Conservation (phyloP, 192 early-diverging fungal species). For the Piromyces sp. region DNA sequence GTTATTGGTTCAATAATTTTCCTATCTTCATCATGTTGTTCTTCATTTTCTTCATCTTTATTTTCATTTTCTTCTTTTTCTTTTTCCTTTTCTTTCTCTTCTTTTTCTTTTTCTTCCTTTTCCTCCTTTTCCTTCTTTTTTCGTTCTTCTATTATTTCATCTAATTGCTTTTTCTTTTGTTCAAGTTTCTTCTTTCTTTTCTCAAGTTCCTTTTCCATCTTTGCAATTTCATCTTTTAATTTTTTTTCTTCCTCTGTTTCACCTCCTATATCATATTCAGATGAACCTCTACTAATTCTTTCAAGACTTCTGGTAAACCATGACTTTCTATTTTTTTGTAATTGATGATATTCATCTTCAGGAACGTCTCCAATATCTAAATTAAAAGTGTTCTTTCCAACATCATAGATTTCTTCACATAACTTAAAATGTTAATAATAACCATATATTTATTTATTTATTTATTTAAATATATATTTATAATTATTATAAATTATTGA, state of each 20-base stretch:
- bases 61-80: background rate
- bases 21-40: background rate
- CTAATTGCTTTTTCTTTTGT: background rate
- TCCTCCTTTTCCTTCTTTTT: background rate
- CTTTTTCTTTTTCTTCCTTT: too few species aligned
- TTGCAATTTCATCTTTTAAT: background rate
- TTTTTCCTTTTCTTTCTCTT: background rate
- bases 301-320: background rate
- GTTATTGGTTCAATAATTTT: background rate
- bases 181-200: background rate
- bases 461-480: too few species aligned
- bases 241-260: background rate
- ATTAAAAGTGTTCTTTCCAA: background rate
- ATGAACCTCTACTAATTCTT: background rate
- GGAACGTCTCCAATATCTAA: background rate
- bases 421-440: background rate
- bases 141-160: background rate
- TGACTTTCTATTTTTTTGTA: background rate
- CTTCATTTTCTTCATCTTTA: background rate
- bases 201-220: background rate
- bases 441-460: background rate
- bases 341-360: background rate
- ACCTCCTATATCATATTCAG: background rate
- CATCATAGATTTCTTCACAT: background rate
- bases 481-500: too few species aligned